A percentile compares a stretch with the other conserved stretches of the same genome.
Conservation (phyloP, 805 yeast genomes). For the Wickerhamomyces queroliae region DNA sequence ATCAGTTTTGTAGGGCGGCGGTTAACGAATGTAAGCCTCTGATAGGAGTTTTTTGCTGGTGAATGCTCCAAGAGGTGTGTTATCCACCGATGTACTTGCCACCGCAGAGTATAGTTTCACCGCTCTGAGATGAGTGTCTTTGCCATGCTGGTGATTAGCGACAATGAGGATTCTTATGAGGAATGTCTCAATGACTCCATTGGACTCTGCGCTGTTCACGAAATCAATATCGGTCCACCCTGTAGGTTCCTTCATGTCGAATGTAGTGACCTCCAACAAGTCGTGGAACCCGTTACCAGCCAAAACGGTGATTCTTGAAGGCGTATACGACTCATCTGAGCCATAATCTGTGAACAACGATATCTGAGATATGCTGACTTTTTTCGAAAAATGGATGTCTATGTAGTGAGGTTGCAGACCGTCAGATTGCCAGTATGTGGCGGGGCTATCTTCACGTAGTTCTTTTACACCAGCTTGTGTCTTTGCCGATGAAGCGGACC, state of each 20-base stretch:
- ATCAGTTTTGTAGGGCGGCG: too few relatives aligned
- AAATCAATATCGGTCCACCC: slow-evolving; percentile 76
- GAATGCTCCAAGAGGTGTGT: slow-evolving; percentile 18
- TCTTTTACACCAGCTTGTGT: slow-evolving; percentile 67
- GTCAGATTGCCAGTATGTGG: slow-evolving; percentile 90
- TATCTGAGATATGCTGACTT: slow-evolving; percentile 61
- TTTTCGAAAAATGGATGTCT: slow-evolving; percentile 73
- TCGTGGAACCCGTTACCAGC: slow-evolving; percentile 84
- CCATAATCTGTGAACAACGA: slow-evolving; percentile 66
- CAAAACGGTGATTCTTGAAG: slow-evolving; percentile 54
- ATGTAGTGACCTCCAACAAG: slow-evolving; percentile 55
- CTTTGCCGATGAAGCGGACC: slow-evolving; percentile 78
- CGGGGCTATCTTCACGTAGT: slow-evolving; percentile 67
- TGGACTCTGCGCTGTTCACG: slow-evolving; percentile 22
- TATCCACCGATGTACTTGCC: slow-evolving; percentile 20
- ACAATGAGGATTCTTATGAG: slow-evolving; percentile 54
- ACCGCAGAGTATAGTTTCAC: slow-evolving; percentile 51
- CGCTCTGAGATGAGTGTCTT: slow-evolving; percentile 86
- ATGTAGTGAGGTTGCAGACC: slow-evolving; percentile 85
- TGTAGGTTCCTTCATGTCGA: slow-evolving; percentile 55
- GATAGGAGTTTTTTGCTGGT: slow-evolving; percentile 17
- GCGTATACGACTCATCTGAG: slow-evolving; percentile 91
- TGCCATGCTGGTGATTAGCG: slow-evolving; percentile 91
- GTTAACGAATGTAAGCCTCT: slow-evolving; percentile 17
- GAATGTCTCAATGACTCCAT: slow-evolving; percentile 60